These are phyloP conservation scores for Colletotrichum truncatum DNA, from an alignment of 2,329 filamentous ascomycete species.

Conservation along the genomic window DNA sequence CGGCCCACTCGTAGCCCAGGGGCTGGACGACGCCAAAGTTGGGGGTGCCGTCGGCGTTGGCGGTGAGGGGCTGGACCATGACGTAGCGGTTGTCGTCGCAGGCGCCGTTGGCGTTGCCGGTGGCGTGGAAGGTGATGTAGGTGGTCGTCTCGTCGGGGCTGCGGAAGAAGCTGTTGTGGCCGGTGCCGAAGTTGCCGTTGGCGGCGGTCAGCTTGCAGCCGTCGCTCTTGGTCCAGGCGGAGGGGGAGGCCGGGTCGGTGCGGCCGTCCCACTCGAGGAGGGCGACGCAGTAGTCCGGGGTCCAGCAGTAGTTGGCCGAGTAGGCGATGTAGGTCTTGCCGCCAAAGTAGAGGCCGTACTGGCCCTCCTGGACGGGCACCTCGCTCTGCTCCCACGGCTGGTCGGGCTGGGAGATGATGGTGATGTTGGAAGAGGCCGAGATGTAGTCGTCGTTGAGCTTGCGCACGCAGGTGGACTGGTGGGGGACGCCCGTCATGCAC, in stretches of 20 bases:
- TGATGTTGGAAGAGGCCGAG: conserved; percentile 51
- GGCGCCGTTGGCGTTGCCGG: conserved; percentile 54
- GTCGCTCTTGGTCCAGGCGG: conserved; percentile 60
- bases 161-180: conserved; percentile 67
- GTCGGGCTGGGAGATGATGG: conserved; percentile 60
- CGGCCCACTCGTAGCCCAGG: conserved; percentile 34
- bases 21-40: conserved; percentile 54
- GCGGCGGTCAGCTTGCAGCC: conserved; percentile 60
- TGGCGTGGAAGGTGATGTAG: conserved; percentile 67
- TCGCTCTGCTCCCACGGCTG: conserved; percentile 59
- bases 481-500: conserved; percentile 53
- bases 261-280: conserved; percentile 61
- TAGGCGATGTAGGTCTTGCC: conserved; percentile 63
- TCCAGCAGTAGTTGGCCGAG: conserved; percentile 67
- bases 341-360: conserved; percentile 60
- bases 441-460: conserved; percentile 49
- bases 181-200: conserved; percentile 66
- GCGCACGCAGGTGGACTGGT: conserved; percentile 50
- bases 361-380: conserved; percentile 63
- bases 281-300: conserved; percentile 61
- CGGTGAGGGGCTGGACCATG: conserved; percentile 59
- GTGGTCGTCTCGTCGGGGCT: conserved; percentile 63
- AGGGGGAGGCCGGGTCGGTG: conserved; percentile 52
- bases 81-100: conserved; percentile 65
- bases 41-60: conserved; percentile 59